Percentiles rank a stretch among this genome's conserved stretches.
phyloP scores from a whole-genome alignment of 768 basidiomycete species.

The Amanita subjunquillea region DNA sequence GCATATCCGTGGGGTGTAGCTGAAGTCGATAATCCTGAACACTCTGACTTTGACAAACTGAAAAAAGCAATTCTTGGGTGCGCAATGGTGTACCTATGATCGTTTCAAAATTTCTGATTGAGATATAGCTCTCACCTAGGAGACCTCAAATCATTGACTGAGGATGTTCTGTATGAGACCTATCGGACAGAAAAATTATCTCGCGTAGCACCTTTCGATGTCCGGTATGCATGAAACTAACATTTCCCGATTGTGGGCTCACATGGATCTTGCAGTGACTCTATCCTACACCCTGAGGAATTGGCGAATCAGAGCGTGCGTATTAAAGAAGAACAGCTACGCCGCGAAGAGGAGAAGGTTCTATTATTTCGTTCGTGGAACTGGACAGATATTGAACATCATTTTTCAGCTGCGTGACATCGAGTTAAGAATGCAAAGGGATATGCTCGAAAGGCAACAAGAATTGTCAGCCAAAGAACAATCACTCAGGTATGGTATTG shows the following conservation, averaged over 20 bases:
- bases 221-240: constrained; percentile 26
- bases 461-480: constrained; percentile 83
- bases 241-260: not conserved
- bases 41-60: constrained; percentile 78
- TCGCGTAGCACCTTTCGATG: constrained; percentile 48
- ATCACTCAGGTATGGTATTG: constrained; percentile 42
- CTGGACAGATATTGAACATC: not conserved
- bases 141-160: constrained; percentile 76
- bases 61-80: constrained; percentile 66
- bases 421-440: constrained; percentile 78
- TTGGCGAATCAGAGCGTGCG: constrained; percentile 78
- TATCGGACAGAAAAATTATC: constrained; percentile 88
- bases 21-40: constrained; percentile 85
- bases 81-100: constrained; percentile 17
- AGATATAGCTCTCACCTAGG: constrained; percentile 59
- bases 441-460: constrained; percentile 82
- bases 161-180: constrained; percentile 79
- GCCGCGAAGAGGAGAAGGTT: constrained; percentile 80
- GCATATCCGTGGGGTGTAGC: constrained; percentile 91
- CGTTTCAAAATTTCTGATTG: constrained; percentile 4
- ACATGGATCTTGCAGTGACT: constrained; percentile 29
- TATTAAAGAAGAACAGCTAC: constrained; percentile 86
- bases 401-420: constrained; percentile 61
- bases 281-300: constrained; percentile 76
- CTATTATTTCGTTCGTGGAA: constrained; percentile 2